Percentiles rank a stretch among this genome's conserved stretches.
phyloP scores from a whole-genome alignment of 306 rosid genomes.

The Vachellia pachyceras region DNA sequence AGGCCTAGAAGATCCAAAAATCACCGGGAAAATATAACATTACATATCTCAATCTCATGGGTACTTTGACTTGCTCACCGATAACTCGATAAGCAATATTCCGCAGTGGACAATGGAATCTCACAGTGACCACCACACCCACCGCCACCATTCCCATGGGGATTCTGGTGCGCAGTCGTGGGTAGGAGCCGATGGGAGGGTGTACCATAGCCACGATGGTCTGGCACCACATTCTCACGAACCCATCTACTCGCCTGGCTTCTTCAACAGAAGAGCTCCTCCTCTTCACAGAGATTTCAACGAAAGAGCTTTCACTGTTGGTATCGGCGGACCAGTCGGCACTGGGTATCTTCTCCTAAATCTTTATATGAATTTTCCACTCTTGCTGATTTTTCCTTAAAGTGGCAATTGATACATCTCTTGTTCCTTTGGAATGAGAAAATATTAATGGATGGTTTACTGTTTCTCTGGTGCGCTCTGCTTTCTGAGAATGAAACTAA shows the following conservation, averaged over 20 bases:
- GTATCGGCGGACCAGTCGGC: slow-evolving; percentile 98
- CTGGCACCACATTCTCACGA: slow-evolving; percentile 98
- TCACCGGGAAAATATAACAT: too few species aligned
- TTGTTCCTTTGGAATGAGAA: not conserved
- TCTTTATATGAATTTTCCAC: not conserved
- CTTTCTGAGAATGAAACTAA: too few species aligned
- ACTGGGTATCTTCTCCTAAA: slow-evolving; percentile 60
- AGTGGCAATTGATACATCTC: too few species aligned
- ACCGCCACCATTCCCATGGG: slow-evolving; percentile 42
- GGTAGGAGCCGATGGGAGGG: slow-evolving; percentile 80
- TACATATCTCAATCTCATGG: too few species aligned
- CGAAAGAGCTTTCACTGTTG: slow-evolving; percentile 90
- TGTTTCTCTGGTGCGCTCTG: too few species aligned
- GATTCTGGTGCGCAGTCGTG: slow-evolving; percentile 53
- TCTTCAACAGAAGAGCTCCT: slow-evolving; percentile 87
- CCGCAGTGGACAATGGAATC: not conserved
- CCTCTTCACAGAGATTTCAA: slow-evolving; percentile 71
- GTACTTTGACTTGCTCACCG: too few species aligned
- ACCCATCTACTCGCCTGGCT: slow-evolving; percentile 92
- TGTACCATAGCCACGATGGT: slow-evolving; percentile 95
- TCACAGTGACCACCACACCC: not conserved
- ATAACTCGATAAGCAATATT: too few species aligned
- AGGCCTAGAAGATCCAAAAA: too few species aligned
- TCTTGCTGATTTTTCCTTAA: not conserved
- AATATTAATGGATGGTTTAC: too few species aligned